Evolutionary conservation across 2,329 filamentous ascomycete genomes (phyloP).

Genomic region (Clathrospora elynae): DNA sequence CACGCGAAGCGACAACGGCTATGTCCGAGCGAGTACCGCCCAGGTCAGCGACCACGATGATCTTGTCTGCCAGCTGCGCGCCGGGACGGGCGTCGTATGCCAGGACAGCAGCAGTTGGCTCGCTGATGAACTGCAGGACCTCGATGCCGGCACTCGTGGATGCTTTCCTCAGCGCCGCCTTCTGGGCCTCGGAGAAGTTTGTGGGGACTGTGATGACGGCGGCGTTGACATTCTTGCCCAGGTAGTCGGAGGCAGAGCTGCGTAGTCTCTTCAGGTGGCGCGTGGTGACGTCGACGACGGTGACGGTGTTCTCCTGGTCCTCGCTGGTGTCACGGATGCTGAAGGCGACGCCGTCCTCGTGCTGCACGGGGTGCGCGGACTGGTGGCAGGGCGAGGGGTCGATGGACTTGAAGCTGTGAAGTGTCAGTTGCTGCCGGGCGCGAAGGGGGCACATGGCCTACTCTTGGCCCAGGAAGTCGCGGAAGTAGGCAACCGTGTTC

Average conservation of each 20-base stretch:
- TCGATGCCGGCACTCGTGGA: conserved; percentile 83
- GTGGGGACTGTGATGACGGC: conserved; percentile 93
- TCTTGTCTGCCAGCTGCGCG: conserved; percentile 78
- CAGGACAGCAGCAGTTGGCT: conserved; percentile 85
- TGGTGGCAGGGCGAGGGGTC: conserved; percentile 94
- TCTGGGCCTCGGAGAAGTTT: conserved; percentile 88
- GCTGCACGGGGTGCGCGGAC: conserved; percentile 84
- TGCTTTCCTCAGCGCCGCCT: conserved; percentile 75
- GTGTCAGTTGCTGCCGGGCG: conserved; percentile 22
- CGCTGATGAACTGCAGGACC: conserved; percentile 88
- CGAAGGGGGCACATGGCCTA: conserved; percentile 53
- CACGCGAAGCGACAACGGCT: conserved; percentile 85
- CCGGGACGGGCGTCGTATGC: conserved; percentile 89
- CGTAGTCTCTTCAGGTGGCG: conserved; percentile 83
- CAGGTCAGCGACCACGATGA: conserved; percentile 87
- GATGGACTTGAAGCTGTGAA: conserved; percentile 82
- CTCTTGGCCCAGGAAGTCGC: conserved; percentile 94
- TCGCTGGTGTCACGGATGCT: conserved; percentile 74
- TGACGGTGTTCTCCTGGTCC: conserved; percentile 65
- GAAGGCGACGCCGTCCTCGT: conserved; percentile 75
- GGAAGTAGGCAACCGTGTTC: conserved; percentile 95
- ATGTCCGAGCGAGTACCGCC: conserved; percentile 93
- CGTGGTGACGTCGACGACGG: conserved; percentile 80
- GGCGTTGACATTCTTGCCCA: conserved; percentile 92
- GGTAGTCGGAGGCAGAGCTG: conserved; percentile 84